Base-by-base conservation (phyloP, 495 filamentous ascomycete species). In the Lophiostoma macrostomum region DNA sequence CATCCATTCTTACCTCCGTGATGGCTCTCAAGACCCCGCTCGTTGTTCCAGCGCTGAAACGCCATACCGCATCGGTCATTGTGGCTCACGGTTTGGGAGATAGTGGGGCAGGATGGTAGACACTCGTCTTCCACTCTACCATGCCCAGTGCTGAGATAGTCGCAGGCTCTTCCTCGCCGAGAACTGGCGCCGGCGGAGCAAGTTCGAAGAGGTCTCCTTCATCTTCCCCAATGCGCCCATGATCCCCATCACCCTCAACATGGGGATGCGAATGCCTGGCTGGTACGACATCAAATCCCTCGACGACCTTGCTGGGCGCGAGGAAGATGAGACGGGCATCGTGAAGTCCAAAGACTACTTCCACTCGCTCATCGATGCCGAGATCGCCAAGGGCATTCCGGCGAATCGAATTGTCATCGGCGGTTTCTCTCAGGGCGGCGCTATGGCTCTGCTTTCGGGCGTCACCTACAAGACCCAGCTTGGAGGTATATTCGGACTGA, bases 61-160 rank as follows among this genome's bases (percentile, higher is more conserved):
- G 82, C 62, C 91, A 96, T 67, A 96, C 93, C 32, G 89, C 91
- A 27, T 96, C 91, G 2, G 87, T 96, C 59, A 96, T 98, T 64
- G 87, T 94, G 72, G 76, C 88, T 37, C 93, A 98, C 64, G 93
- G 93, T 5, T 76, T 96, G 22, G 93, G 93, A 24, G 90, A 95
- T 64, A 86, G 69, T 80, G 83, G 69, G 30, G 67, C 65, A 30
- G 69, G 69, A 23, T 72, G 69, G 69, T 72, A 53, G 53, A 40
- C 19, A 25, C 25, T 4, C 22, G 32, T 11, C 13, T 22, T 8
- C n/a, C n/a, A n/a, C n/a, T n/a, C n/a, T n/a, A n/a, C n/a, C n/a
- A n/a, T n/a, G n/a, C n/a, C n/a, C n/a, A 37, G 20, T 16, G 3
- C 27, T 60, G 28, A 39, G 20, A 25, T 19, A 31, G 23, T 16